Base-by-base conservation (phyloP, 495 filamentous ascomycete genomes). In the Aspergillus ellipticus region DNA sequence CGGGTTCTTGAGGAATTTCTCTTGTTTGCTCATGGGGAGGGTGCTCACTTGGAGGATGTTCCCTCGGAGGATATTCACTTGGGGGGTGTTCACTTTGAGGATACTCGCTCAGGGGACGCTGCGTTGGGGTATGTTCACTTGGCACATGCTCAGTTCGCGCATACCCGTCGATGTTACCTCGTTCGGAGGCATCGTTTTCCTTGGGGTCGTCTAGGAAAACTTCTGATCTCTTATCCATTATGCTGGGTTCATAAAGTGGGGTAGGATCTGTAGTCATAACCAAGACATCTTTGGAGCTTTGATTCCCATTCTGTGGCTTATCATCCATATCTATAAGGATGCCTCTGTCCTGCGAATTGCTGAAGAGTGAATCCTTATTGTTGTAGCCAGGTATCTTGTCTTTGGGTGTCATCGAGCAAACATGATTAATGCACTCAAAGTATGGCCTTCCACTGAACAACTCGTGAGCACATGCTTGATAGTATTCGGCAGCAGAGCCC, bases 401-500 rank as follows among this genome's bases (percentile, higher is more conserved):
- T 20, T 42, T 56, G 7, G 73, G 66, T 1, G 72, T 75, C 19
- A 77, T 66, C 0, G 74, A 74, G 54, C 78, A 82, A 20, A 68
- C 57, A 58, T 81, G 79, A 42, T 78, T 74, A 13, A 68, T 46
- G 42, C 79, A 81, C 42, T 78, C 73, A 51, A 82, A 82, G 54
- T 75, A 80, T 0, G 78, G 75, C 6, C 64, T 72, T 24, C 67
- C 65, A 56, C 73, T 79, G 48, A 79, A 75, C 26, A 78, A 55
- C 37, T 82, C 79, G 58, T 81, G 76, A 0, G 76, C 71, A 60
- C 76, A 78, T 6, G 77, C 79, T 53, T 81, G 75, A 29, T 75
- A 82, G 49, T 82, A 82, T 58, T 82, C 79, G 4, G 79, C 77
- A 3, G 77, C 76, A 37, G 68, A 58, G 15, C 79, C 79, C 15